Percentiles rank a stretch among this genome's conserved stretches.
These are phyloP conservation scores for Backusella sp. DNA, from an alignment of 192 early-diverging fungal genomes.

Conservation along the genomic window DNA sequence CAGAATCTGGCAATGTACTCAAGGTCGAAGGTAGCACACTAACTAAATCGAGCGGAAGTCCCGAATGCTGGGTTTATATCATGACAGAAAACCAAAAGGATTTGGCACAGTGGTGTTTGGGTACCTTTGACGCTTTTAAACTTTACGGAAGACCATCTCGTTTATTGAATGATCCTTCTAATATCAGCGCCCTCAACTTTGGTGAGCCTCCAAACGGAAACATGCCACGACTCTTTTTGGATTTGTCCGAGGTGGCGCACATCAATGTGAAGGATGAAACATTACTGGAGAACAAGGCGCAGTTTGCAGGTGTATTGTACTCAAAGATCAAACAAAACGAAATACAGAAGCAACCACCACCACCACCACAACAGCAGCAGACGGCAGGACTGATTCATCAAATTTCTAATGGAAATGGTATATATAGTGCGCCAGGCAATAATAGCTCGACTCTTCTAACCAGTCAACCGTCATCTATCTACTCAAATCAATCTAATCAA, in stretches of 20 bases:
- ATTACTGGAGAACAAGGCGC: conserved; percentile 12
- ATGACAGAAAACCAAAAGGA: conserved; percentile 36
- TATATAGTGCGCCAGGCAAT: not conserved
- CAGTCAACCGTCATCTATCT: not conserved
- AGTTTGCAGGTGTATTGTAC: not conserved
- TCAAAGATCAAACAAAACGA: conserved; percentile 3
- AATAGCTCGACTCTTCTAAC: not conserved
- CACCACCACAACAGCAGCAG: not conserved
- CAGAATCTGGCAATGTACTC: conserved; percentile 39
- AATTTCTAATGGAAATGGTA: not conserved
- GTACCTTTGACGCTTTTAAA: conserved; percentile 43
- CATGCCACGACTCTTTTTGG: conserved; percentile 31
- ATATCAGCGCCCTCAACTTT: conserved; percentile 30
- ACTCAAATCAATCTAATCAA: not conserved
- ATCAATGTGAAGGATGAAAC: conserved; percentile 6
- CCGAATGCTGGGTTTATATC: conserved; percentile 17
- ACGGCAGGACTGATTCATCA: not conserved
- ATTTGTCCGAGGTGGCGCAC: conserved; percentile 15
- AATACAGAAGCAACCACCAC: not conserved
- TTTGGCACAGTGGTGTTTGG: conserved; percentile 41
- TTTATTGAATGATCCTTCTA: conserved; percentile 29
- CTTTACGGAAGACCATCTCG: conserved; percentile 44
- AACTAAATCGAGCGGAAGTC: not conserved
- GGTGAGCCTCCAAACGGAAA: not conserved
- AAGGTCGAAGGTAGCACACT: conserved; percentile 40